Evolutionary conservation across 768 basidiomycete species (phyloP).

Genomic region (Termitomyces sp.): DNA sequence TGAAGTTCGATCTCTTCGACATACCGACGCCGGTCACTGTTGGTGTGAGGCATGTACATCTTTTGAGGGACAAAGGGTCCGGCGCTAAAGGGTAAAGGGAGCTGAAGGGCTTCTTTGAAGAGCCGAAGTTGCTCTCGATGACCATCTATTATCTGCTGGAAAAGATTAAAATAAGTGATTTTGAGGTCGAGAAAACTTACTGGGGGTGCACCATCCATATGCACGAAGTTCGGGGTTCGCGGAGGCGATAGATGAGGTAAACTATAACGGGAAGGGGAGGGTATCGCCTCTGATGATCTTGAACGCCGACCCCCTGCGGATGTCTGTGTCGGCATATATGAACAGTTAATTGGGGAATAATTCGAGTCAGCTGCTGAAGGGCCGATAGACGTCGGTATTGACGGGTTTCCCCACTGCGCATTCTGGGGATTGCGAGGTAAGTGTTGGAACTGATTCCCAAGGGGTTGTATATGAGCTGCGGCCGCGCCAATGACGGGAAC

Average conservation of each 20-base stretch:
- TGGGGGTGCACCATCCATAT: neutral
- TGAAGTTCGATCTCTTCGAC: slow-evolving; percentile 65
- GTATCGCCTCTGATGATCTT: slow-evolving; percentile 6
- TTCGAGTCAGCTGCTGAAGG: slow-evolving; percentile 1
- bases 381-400: neutral
- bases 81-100: slow-evolving; percentile 28
- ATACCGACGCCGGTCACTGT: slow-evolving; percentile 70
- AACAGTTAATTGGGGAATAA: slow-evolving; percentile 1
- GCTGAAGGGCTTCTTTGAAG: slow-evolving; percentile 34
- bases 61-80: slow-evolving; percentile 61
- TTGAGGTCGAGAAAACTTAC: neutral
- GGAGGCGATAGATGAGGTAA: slow-evolving; percentile 6
- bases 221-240: slow-evolving; percentile 4
- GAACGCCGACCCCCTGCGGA: slow-evolving; percentile 4
- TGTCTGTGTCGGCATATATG: slow-evolving; percentile 1
- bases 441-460: neutral
- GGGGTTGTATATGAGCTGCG: neutral
- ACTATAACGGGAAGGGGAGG: slow-evolving; percentile 2
- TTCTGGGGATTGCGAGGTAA: slow-evolving; percentile 2
- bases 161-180: neutral
- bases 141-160: slow-evolving; percentile 24
- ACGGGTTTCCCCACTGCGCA: neutral
- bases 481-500: neutral
- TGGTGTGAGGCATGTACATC: slow-evolving; percentile 73
- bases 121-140: slow-evolving; percentile 39